These are phyloP conservation scores for Podila minutissima DNA, from an alignment of 192 early-diverging fungal genomes.

Conservation along the genomic window DNA sequence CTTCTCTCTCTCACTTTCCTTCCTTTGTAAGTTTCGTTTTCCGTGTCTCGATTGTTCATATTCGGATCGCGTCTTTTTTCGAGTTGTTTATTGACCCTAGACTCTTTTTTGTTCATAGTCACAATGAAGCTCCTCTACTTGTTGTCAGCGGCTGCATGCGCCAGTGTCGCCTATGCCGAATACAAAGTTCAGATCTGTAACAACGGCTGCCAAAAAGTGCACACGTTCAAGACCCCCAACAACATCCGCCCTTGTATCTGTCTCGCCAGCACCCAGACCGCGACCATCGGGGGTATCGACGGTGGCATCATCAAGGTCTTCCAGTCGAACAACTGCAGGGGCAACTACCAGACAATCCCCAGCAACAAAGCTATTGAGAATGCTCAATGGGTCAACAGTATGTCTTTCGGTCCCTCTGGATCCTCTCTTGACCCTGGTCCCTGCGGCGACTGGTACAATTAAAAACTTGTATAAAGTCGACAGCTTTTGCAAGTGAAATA, in stretches of 20 bases:
- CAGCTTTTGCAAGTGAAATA: no score
- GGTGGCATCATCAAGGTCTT: conserved; percentile 4
- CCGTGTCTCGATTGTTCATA: no score
- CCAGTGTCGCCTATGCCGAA: not conserved
- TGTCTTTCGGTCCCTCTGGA: conserved; percentile 7
- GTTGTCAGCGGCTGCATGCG: not conserved
- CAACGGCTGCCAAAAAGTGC: not conserved
- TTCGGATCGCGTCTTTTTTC: no score
- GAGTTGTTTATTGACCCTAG: no score
- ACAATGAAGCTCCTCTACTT: not conserved
- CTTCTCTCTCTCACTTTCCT: no score
- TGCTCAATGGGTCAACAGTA: conserved; percentile 7
- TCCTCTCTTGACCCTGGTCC: not conserved
- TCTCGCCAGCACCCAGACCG: conserved; percentile 4
- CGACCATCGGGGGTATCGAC: not conserved
- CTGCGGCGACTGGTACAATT: conserved; percentile 1
- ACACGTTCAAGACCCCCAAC: not conserved
- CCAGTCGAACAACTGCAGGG: not conserved
- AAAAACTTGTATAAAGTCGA: not conserved
- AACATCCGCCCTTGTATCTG: conserved; percentile 4
- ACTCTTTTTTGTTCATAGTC: no score
- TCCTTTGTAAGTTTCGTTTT: no score
- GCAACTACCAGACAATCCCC: not conserved
- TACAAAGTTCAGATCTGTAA: not conserved
- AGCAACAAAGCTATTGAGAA: not conserved